These are phyloP conservation scores for Cryphonectria parasitica DNA, from an alignment of 2,329 filamentous ascomycete genomes.

Conservation along the genomic window DNA sequence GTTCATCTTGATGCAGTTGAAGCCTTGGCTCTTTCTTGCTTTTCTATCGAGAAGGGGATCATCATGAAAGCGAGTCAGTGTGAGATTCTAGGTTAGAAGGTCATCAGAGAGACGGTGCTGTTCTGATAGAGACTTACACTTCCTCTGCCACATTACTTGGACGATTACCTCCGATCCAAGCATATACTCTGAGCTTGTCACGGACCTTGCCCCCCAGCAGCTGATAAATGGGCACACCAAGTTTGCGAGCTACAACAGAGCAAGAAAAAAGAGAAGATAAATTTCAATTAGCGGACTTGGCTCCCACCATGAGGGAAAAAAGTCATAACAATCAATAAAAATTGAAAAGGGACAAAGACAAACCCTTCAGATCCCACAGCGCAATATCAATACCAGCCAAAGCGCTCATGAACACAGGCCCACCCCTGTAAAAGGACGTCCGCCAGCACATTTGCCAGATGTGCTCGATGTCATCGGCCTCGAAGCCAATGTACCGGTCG, in stretches of 20 bases:
- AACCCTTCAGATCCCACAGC: constrained; percentile 67
- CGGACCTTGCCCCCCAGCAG: constrained; percentile 68
- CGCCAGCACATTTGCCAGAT: constrained; percentile 70
- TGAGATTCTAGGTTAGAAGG: no score
- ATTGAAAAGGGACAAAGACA: not conserved
- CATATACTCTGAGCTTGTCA: constrained; percentile 66
- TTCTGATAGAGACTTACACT: constrained; percentile 43
- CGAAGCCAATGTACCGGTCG: constrained; percentile 59
- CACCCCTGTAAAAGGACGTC: constrained; percentile 68
- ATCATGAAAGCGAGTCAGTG: not conserved
- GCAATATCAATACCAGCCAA: constrained; percentile 71
- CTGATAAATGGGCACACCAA: constrained; percentile 64
- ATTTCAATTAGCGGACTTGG: not conserved
- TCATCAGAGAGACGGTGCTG: not conserved
- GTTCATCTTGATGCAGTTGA: constrained; percentile 68
- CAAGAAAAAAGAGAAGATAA: not conserved
- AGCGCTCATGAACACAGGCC: constrained; percentile 72
- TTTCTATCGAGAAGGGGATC: constrained; percentile 40
- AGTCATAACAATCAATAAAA: no score
- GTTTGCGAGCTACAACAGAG: constrained; percentile 27
- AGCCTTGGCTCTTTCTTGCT: constrained; percentile 57
- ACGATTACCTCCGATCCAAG: constrained; percentile 71
- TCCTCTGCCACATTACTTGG: constrained; percentile 62
- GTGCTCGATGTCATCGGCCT: constrained; percentile 71
- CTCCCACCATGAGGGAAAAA: not conserved